Conservation (phyloP, 331 rosid species). For the Arachis monticola region DNA sequence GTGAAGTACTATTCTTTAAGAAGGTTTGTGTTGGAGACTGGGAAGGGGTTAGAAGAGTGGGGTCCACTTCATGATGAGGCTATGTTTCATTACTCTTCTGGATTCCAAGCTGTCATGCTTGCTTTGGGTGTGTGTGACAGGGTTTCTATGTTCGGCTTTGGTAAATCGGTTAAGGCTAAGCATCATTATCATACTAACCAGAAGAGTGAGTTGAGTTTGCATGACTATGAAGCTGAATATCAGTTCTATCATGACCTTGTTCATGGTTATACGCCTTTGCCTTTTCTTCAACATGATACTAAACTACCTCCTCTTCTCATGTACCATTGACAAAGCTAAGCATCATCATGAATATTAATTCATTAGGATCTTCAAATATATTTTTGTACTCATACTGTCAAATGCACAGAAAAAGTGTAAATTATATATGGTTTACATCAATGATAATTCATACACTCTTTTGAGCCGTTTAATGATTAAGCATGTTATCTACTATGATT, state of each 20-base stretch:
- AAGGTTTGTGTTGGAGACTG: slow-evolving; percentile 64
- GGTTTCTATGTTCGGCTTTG: slow-evolving; percentile 87
- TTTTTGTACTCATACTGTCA: too few relatives aligned
- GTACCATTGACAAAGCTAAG: slow-evolving; percentile 55
- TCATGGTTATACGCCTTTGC: slow-evolving; percentile 59
- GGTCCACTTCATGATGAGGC: slow-evolving; percentile 75
- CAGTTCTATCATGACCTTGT: slow-evolving; percentile 74
- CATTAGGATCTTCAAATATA: too few relatives aligned
- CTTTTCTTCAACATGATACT: slow-evolving; percentile 68
- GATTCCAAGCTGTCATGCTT: slow-evolving; percentile 93
- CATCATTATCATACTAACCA: slow-evolving; percentile 97
- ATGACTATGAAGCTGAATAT: slow-evolving; percentile 95
- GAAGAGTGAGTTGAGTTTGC: slow-evolving; percentile 82
- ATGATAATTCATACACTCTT: slow-evolving; percentile 13
- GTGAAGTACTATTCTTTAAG: slow-evolving; percentile 94
- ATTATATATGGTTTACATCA: slow-evolving; percentile 39
- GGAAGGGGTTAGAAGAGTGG: slow-evolving; percentile 78
- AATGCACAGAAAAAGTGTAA: slow-evolving; percentile 40
- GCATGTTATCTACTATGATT: neutral
- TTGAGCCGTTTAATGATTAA: neutral
- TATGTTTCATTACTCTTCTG: slow-evolving; percentile 89
- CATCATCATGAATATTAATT: too few relatives aligned
- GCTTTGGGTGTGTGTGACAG: slow-evolving; percentile 91
- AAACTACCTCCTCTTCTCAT: slow-evolving; percentile 79
- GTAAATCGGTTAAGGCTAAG: slow-evolving; percentile 72